These are phyloP conservation scores for Colletotrichum ledebouriae DNA, from an alignment of 2,329 filamentous ascomycete genomes.

Conservation along the genomic window DNA sequence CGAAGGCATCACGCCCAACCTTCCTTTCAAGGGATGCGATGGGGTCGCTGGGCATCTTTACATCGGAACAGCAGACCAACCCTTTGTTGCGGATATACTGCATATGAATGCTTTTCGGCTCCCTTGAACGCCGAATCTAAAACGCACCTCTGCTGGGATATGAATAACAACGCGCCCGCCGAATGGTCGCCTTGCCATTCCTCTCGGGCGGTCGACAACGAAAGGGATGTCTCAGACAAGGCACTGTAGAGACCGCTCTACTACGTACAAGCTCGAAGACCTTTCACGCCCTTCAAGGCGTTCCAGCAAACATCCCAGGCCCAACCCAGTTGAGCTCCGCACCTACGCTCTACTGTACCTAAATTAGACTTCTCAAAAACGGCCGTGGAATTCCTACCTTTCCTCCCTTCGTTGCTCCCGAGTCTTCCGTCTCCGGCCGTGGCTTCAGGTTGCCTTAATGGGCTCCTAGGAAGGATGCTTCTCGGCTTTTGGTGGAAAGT, in stretches of 20 bases:
- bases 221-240: constrained; percentile 41
- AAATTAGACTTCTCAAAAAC: background rate
- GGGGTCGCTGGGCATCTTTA: constrained; percentile 22
- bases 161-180: constrained; percentile 29
- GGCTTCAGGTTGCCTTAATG: background rate
- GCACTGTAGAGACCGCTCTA: constrained; percentile 19
- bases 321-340: constrained; percentile 13
- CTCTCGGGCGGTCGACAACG: constrained; percentile 22
- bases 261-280: constrained; percentile 5
- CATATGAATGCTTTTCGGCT: constrained; percentile 26
- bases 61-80: background rate
- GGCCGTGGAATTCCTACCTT: constrained; percentile 23
- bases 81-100: constrained; percentile 12
- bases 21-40: constrained; percentile 13
- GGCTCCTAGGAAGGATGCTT: constrained; percentile 1
- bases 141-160: background rate
- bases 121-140: constrained; percentile 19
- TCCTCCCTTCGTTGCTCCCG: constrained; percentile 35
- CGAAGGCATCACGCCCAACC: background rate
- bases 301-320: constrained; percentile 28
- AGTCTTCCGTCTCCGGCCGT: constrained; percentile 7
- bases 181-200: constrained; percentile 26
- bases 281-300: constrained; percentile 22
- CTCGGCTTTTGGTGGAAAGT: constrained; percentile 10
- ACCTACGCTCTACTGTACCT: constrained; percentile 5